A percentile compares a stretch with the other conserved stretches of the same genome.
These are phyloP conservation scores for Salix dunnii DNA, from an alignment of 345 rosid species.

Conservation along the genomic window DNA sequence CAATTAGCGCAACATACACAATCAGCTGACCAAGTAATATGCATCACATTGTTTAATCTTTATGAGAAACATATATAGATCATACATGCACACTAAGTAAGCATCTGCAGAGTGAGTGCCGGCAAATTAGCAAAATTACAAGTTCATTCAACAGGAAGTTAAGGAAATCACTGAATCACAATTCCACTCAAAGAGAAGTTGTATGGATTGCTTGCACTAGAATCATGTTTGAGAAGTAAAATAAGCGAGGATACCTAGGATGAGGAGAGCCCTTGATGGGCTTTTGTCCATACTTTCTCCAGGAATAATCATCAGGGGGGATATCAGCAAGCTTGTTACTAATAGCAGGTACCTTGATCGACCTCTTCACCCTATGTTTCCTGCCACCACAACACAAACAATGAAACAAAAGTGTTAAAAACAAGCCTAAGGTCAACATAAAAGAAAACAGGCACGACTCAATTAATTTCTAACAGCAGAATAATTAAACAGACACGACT, in stretches of 20 bases:
- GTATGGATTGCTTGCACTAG: background rate
- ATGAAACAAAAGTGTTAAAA: conserved; percentile 3
- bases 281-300: conserved; percentile 86
- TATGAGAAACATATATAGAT: background rate
- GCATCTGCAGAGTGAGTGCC: background rate
- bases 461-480: background rate
- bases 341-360: conserved; percentile 76
- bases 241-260: conserved; percentile 47
- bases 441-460: background rate
- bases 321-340: conserved; percentile 83
- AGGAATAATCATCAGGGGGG: conserved; percentile 76
- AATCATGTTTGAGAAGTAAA: background rate
- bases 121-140: background rate
- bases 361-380: conserved; percentile 70
- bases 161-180: background rate
- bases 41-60: background rate
- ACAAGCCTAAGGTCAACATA: background rate
- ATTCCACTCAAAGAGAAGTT: background rate
- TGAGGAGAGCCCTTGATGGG: conserved; percentile 88
- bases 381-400: conserved; percentile 33
- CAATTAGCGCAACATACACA: background rate
- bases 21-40: background rate
- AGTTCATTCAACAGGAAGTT: background rate
- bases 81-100: background rate
- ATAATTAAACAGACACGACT: background rate